These are phyloP conservation scores for Rhizopogon sp. DNA, from an alignment of 768 basidiomycete species.

Conservation along the genomic window DNA sequence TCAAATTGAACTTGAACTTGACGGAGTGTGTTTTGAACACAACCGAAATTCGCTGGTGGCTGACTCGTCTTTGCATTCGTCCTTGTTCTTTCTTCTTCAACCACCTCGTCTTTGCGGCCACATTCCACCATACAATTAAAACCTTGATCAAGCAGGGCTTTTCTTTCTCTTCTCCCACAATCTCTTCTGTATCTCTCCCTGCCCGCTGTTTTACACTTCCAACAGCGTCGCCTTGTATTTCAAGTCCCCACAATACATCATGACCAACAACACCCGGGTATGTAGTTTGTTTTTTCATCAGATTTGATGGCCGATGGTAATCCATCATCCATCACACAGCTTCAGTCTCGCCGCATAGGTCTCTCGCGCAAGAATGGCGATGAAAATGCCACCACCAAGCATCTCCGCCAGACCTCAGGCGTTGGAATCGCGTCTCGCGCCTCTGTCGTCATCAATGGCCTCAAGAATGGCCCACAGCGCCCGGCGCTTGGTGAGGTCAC, in stretches of 20 bases:
- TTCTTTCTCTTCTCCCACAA: conserved; percentile 30
- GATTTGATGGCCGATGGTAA: conserved; percentile 1
- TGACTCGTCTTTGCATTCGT: conserved; percentile 24
- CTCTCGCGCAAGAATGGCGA: conserved; percentile 70
- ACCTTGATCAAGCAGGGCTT: conserved; percentile 18
- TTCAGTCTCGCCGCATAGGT: conserved; percentile 63
- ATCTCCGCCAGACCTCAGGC: conserved; percentile 56
- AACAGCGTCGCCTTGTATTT: conserved; percentile 20
- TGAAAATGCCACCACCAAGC: conserved; percentile 71
- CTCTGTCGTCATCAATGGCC: conserved; percentile 31
- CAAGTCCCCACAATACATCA: conserved; percentile 18
- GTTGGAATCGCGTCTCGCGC: conserved; percentile 46
- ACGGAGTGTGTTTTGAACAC: conserved; percentile 14
- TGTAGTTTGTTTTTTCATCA: background rate
- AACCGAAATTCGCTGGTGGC: conserved; percentile 25
- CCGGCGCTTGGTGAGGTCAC: conserved; percentile 81
- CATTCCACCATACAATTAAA: conserved; percentile 18
- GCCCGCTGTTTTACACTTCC: conserved; percentile 11
- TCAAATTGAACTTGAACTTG: conserved; percentile 17
- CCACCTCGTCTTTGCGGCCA: conserved; percentile 15
- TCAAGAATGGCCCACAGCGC: conserved; percentile 59
- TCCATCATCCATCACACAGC: conserved; percentile 32
- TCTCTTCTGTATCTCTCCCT: conserved; percentile 17
- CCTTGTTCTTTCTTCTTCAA: conserved; percentile 12
- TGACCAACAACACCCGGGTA: conserved; percentile 66